Evolutionary conservation across 805 yeast species (phyloP), one percentile per base, ranked within the genome.

Genomic region (Kazachstania bromeliacearum): DNA sequence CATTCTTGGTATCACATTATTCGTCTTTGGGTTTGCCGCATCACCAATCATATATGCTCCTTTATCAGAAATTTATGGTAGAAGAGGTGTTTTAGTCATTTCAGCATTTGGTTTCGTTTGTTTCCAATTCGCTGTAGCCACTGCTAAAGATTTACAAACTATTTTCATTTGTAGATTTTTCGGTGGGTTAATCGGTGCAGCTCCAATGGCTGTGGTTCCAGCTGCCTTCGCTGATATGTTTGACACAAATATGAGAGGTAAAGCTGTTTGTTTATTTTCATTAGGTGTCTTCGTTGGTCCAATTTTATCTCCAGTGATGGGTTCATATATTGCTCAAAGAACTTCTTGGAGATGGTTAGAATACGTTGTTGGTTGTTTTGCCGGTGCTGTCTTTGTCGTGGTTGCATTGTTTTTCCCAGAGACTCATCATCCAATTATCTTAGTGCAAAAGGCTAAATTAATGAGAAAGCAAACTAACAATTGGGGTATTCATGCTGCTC

Each of bases 21-120:
- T 75, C 50, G 96, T 88, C n/a, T 59, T 85, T 28, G 97, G 96
- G 8, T 89, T 87, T 60, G 96, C 96, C 1, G 71, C 85, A 1
- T 96, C 96, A 14, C 97, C 97, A 3, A 66, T 88, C 34, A 51
- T 85, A 25, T 88, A 92, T 85, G 96, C 92, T 18, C 95, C 95
- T 4, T 55, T 82, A 25, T 79, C 89, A n/a, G 94, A 82, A 56
- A 50, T 79, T 25, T 78, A 68, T 46, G 92, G 94, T 37, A 72
- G 95, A 58, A 72, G 73, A 55, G 58, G 70, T 13, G 77, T 83
- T 12, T 49, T 82, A 37, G 44, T 80, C 2, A 43, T 75, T 3
- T 73, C 87, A 4, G 57, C 70, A 4, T 62, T 83, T 28, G 72
- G 79, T 1, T 71, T 73, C 51, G 62, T 70, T 15, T 48, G 71